A percentile compares a stretch with the other conserved stretches of the same genome.
Conservation (phyloP, 2,329 filamentous ascomycete species). For the Scedosporium apiospermum region DNA sequence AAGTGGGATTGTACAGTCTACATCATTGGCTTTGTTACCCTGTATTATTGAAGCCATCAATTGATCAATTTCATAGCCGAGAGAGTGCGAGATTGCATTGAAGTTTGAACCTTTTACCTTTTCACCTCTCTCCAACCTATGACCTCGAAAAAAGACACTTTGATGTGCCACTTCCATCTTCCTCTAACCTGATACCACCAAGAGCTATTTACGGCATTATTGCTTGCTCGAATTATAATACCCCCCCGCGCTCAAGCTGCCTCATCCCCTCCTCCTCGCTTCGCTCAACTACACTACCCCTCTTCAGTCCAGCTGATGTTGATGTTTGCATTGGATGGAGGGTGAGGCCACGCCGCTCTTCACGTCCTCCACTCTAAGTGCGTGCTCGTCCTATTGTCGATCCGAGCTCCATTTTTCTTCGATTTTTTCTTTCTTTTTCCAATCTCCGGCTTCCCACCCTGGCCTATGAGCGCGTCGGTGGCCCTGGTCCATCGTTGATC, state of each 20-base stretch:
- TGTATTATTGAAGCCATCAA: not conserved
- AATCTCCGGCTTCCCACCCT: not conserved
- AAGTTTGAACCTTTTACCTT: no score
- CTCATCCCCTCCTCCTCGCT: not conserved
- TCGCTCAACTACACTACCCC: not conserved
- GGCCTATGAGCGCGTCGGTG: no score
- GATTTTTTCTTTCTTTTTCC: not conserved
- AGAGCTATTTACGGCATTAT: not conserved
- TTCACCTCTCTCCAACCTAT: no score
- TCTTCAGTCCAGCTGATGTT: not conserved
- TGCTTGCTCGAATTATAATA: not conserved
- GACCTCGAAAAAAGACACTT: no score
- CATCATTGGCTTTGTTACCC: not conserved
- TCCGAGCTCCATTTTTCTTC: not conserved
- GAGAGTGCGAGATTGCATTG: no score
- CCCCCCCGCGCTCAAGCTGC: not conserved
- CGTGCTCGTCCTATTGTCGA: not conserved
- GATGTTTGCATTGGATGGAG: not conserved
- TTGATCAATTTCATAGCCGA: not conserved
- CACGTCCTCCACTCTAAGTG: not conserved
- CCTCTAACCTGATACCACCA: not conserved
- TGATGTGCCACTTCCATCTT: not conserved
- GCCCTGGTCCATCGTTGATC: no score
- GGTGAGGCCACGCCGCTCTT: not conserved
- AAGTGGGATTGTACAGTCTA: not conserved